Evolutionary conservation across 1,284 basidiomycete genomes (phyloP).

Genomic region (Mycocalia duriaeana): DNA sequence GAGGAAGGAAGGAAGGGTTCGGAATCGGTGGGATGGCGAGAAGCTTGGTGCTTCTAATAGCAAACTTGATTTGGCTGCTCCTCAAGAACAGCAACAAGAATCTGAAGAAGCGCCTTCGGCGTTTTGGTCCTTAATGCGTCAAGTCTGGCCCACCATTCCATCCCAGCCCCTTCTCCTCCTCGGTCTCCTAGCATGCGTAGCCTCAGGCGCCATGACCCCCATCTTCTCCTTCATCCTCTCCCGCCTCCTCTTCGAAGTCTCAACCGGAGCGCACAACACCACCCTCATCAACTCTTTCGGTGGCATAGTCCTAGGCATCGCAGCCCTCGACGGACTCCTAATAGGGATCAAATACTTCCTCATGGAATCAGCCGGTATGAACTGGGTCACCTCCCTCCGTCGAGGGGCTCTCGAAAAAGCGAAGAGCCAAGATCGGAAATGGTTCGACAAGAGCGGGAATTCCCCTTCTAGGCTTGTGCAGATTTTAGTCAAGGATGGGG

Average conservation of each 20-base stretch:
- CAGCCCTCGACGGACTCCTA: slow-evolving; percentile 78
- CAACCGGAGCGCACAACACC: slow-evolving; percentile 59
- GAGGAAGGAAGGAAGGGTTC: slow-evolving; percentile 16
- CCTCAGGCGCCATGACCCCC: slow-evolving; percentile 79
- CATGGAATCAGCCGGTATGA: background rate
- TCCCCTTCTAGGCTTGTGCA: slow-evolving; percentile 68
- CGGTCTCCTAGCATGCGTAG: slow-evolving; percentile 63
- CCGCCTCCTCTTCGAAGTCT: slow-evolving; percentile 75
- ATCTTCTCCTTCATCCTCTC: slow-evolving; percentile 89
- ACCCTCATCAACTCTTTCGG: slow-evolving; percentile 66
- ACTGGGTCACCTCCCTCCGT: slow-evolving; percentile 42
- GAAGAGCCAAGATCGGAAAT: slow-evolving; percentile 78
- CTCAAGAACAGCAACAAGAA: slow-evolving; percentile 2
- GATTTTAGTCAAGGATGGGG: slow-evolving; percentile 83
- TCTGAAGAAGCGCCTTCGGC: slow-evolving; percentile 22
- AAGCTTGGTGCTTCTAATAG: slow-evolving; percentile 19
- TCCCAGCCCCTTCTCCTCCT: slow-evolving; percentile 64
- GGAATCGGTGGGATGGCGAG: slow-evolving; percentile 23
- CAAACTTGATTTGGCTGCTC: slow-evolving; percentile 28
- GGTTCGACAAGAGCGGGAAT: slow-evolving; percentile 73
- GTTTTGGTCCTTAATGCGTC: slow-evolving; percentile 48
- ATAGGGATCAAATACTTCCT: slow-evolving; percentile 23
- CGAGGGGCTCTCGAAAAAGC: background rate
- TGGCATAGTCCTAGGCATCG: slow-evolving; percentile 67
- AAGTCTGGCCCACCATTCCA: slow-evolving; percentile 72